Evolutionary conservation across 768 basidiomycete genomes (phyloP).

Genomic region (Pulveroboletus sp.): DNA sequence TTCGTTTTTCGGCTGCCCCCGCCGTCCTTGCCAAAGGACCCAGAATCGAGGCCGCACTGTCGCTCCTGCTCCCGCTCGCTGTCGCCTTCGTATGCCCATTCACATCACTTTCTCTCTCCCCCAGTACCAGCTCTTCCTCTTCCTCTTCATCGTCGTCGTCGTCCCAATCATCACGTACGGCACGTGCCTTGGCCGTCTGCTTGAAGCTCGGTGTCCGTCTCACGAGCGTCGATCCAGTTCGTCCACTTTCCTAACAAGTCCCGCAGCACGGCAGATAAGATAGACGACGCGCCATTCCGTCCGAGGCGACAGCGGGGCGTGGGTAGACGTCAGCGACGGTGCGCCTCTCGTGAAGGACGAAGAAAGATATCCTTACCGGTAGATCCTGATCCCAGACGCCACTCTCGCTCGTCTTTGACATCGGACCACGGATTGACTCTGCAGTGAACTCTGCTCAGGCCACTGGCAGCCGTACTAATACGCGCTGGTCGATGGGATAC

Average conservation of each 20-base stretch:
- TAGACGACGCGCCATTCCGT: neutral
- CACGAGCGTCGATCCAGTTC: neutral
- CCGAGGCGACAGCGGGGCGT: neutral
- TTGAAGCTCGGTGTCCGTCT: slow-evolving; percentile 2
- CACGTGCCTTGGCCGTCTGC: neutral
- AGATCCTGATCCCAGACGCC: slow-evolving; percentile 17
- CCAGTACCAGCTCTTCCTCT: neutral
- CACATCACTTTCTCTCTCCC: too few species aligned
- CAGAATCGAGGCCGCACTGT: neutral
- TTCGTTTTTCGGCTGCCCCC: neutral
- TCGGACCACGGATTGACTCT: slow-evolving; percentile 2
- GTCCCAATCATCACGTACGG: slow-evolving; percentile 56
- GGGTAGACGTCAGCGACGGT: slow-evolving; percentile 14
- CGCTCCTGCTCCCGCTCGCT: neutral
- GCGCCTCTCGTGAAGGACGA: neutral
- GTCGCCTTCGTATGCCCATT: neutral
- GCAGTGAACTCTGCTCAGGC: neutral
- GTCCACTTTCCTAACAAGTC: slow-evolving; percentile 4
- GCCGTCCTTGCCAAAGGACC: neutral
- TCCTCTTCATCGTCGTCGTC: slow-evolving; percentile 40
- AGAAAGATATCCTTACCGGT: slow-evolving; percentile 6
- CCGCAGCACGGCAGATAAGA: neutral
- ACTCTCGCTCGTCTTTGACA: slow-evolving; percentile 12
- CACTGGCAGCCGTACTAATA: neutral
- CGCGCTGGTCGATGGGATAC: neutral